Evolutionary conservation across 148 eudicot species (phyloP).

Genomic region (Chenopodium quinoa): DNA sequence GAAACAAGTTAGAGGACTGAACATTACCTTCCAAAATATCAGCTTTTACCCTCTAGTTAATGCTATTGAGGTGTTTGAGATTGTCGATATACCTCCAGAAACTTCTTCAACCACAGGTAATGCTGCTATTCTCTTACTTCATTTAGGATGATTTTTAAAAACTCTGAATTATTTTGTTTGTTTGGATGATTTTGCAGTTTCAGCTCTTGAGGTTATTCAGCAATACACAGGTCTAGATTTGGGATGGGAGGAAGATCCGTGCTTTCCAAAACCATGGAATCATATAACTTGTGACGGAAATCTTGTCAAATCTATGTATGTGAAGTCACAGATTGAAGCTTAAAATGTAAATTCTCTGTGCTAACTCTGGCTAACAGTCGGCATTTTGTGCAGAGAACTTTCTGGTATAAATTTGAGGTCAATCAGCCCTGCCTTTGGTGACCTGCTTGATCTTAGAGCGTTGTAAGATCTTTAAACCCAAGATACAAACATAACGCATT

Average conservation of each 20-base stretch:
- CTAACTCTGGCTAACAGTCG: background rate
- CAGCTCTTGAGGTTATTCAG: conserved; percentile 77
- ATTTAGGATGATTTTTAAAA: too few relatives aligned
- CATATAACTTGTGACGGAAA: conserved; percentile 61
- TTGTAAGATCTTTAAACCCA: conserved; percentile 44
- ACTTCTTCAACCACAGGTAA: conserved; percentile 83
- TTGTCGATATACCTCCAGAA: conserved; percentile 57
- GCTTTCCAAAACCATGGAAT: conserved; percentile 69
- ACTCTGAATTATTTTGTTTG: background rate
- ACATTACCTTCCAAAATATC: conserved; percentile 50
- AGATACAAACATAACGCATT: background rate
- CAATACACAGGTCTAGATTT: conserved; percentile 61
- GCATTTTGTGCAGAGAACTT: conserved; percentile 48
- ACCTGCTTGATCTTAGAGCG: conserved; percentile 58
- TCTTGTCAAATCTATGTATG: conserved; percentile 68
- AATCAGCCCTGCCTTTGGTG: conserved; percentile 75
- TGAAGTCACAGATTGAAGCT: background rate
- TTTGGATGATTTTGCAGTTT: conserved; percentile 41
- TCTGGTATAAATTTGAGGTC: conserved; percentile 59
- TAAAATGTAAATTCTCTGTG: background rate
- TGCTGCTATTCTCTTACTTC: background rate
- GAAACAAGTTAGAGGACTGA: conserved; percentile 41
- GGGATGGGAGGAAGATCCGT: conserved; percentile 93
- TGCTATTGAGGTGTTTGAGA: conserved; percentile 73
- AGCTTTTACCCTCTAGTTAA: conserved; percentile 57